These are phyloP conservation scores for Leptomonas seymouri DNA, from an alignment of 208 protist species.

Conservation along the genomic window DNA sequence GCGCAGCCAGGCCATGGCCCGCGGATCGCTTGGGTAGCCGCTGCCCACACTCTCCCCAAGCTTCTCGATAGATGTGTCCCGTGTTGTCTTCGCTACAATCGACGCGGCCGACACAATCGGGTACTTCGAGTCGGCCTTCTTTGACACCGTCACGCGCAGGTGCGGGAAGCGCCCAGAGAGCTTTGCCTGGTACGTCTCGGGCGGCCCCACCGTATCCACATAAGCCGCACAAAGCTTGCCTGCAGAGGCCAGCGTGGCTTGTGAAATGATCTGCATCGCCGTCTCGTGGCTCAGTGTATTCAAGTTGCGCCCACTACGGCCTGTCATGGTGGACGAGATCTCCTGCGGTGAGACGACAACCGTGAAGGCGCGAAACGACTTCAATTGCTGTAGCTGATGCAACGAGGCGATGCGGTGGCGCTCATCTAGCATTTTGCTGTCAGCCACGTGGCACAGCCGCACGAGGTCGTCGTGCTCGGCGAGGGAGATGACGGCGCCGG, in stretches of 20 bases:
- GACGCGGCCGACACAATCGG: slow-evolving; percentile 93
- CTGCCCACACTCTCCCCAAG: slow-evolving; percentile 70
- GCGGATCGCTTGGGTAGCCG: slow-evolving; percentile 85
- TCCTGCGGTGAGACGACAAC: slow-evolving; percentile 59
- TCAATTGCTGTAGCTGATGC: slow-evolving; percentile 54
- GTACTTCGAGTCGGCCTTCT: slow-evolving; percentile 93
- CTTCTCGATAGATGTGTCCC: slow-evolving; percentile 51
- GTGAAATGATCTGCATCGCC: slow-evolving; percentile 81
- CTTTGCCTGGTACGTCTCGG: slow-evolving; percentile 76
- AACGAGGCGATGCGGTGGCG: slow-evolving; percentile 58
- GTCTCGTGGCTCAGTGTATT: slow-evolving; percentile 91
- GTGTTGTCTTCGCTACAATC: slow-evolving; percentile 93
- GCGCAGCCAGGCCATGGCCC: slow-evolving; percentile 69
- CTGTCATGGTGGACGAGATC: slow-evolving; percentile 81
- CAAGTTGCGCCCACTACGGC: slow-evolving; percentile 70
- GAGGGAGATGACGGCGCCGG: slow-evolving; percentile 72
- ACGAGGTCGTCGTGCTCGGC: slow-evolving; percentile 78
- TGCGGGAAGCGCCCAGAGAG: slow-evolving; percentile 86
- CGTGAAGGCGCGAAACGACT: slow-evolving; percentile 71
- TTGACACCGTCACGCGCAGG: slow-evolving; percentile 81
- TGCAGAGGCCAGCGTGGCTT: slow-evolving; percentile 65
- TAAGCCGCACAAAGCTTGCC: slow-evolving; percentile 88
- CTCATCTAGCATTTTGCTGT: slow-evolving; percentile 85
- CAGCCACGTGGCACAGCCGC: slow-evolving; percentile 79
- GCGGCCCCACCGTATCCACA: slow-evolving; percentile 94